phyloP scores from a whole-genome alignment of 148 eudicot species.

The Bassia scoparia region DNA sequence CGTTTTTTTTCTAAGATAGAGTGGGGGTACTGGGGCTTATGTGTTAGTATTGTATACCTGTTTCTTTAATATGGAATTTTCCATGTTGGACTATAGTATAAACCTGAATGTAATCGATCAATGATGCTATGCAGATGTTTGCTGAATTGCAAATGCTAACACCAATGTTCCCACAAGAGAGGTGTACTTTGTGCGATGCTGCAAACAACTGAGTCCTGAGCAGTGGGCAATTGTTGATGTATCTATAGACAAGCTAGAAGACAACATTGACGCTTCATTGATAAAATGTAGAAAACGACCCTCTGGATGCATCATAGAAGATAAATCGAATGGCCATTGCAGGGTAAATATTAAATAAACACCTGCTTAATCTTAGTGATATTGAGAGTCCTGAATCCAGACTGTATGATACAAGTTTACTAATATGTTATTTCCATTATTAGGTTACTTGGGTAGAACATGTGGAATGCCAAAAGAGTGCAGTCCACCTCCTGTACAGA shows the following conservation, averaged over 20 bases:
- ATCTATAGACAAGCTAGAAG: constrained; percentile 72
- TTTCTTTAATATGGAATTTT: too few relatives aligned
- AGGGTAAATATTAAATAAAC: constrained; percentile 41
- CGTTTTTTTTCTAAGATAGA: too few relatives aligned
- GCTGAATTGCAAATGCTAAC: constrained; percentile 96
- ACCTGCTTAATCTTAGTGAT: not conserved
- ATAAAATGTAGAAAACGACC: constrained; percentile 74
- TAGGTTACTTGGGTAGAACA: constrained; percentile 98
- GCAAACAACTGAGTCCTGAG: constrained; percentile 71
- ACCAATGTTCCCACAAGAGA: constrained; percentile 84
- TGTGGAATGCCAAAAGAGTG: constrained; percentile 68
- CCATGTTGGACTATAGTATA: too few relatives aligned
- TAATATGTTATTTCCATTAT: not conserved
- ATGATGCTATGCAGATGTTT: constrained; percentile 58
- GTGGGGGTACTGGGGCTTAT: too few relatives aligned
- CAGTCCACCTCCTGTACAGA: constrained; percentile 64
- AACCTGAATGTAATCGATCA: too few relatives aligned
- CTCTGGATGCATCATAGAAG: constrained; percentile 92
- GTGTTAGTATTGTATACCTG: too few relatives aligned
- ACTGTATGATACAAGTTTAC: too few relatives aligned
- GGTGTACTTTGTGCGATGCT: constrained; percentile 76
- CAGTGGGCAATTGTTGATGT: constrained; percentile 94
- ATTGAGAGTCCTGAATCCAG: not conserved
- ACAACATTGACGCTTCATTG: constrained; percentile 62
- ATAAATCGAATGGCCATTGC: constrained; percentile 87